phyloP scores from a whole-genome alignment of 2,329 filamentous ascomycete species.

The Stachybotrys echinatus region DNA sequence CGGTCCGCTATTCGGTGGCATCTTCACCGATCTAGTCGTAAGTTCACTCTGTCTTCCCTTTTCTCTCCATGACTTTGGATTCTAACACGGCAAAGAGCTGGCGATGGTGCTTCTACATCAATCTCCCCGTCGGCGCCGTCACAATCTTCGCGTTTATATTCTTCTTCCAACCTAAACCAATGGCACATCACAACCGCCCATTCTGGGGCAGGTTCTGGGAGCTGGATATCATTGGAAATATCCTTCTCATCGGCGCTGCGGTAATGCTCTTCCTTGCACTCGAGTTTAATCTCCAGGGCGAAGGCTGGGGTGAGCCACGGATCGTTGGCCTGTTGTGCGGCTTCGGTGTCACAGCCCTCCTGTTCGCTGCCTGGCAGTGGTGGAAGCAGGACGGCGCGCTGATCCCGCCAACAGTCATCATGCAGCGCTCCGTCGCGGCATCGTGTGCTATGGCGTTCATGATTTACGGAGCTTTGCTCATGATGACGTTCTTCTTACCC shows the following conservation, averaged over 20 bases:
- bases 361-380: conserved; percentile 1
- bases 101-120: conserved; percentile 27
- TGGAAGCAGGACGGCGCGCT: conserved; percentile 2
- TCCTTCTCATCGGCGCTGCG: not conserved
- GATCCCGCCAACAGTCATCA: not conserved
- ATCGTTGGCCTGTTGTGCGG: not conserved
- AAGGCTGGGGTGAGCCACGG: not conserved
- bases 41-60: not conserved
- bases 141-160: not conserved
- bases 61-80: not conserved
- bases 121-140: conserved; percentile 18
- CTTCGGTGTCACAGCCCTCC: not conserved
- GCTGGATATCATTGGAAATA: not conserved
- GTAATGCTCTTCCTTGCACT: conserved; percentile 1
- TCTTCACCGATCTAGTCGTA: conserved; percentile 4
- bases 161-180: not conserved
- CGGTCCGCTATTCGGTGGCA: conserved; percentile 4
- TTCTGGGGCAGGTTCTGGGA: not conserved
- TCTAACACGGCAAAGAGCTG: conserved; percentile 8
- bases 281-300: not conserved
- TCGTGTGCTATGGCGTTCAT: not conserved
- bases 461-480: conserved; percentile 1
- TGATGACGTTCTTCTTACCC: not conserved
- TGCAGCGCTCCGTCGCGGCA: not conserved
- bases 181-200: not conserved